phyloP scores from a whole-genome alignment of 352 stramenopile species.

The Pythium insidiosum region DNA sequence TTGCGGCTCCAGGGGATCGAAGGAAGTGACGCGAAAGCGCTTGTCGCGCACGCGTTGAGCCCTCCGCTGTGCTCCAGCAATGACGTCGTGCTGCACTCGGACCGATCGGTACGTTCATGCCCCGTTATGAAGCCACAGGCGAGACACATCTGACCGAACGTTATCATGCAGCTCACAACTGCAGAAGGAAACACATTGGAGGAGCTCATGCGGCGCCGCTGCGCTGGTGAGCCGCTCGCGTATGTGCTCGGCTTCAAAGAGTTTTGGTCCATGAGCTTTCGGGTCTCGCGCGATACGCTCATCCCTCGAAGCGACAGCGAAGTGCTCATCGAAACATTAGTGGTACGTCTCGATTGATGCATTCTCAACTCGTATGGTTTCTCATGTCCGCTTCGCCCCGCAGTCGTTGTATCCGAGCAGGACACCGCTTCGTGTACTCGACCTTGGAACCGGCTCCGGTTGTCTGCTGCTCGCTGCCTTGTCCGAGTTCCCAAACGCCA shows the following conservation, averaged over 20 bases:
- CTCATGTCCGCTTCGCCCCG: neutral
- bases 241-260: slow-evolving; percentile 59
- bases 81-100: slow-evolving; percentile 47
- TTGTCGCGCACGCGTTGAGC: slow-evolving; percentile 40
- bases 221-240: slow-evolving; percentile 52
- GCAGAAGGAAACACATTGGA: slow-evolving; percentile 24
- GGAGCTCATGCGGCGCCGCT: slow-evolving; percentile 14
- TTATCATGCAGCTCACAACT: slow-evolving; percentile 18
- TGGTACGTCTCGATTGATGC: slow-evolving; percentile 21
- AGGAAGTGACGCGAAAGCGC: slow-evolving; percentile 38
- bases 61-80: slow-evolving; percentile 29
- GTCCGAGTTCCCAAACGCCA: slow-evolving; percentile 42
- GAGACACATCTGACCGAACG: too few species aligned
- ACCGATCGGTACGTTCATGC: slow-evolving; percentile 21
- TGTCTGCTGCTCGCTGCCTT: slow-evolving; percentile 61
- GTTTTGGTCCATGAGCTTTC: slow-evolving; percentile 69
- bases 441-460: slow-evolving; percentile 62
- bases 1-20: slow-evolving; percentile 5
- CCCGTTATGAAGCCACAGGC: too few species aligned
- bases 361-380: neutral
- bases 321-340: slow-evolving; percentile 64
- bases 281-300: slow-evolving; percentile 47
- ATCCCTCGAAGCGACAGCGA: slow-evolving; percentile 81
- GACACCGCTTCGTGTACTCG: slow-evolving; percentile 37
- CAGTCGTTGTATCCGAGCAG: slow-evolving; percentile 34